Evolutionary conservation across 2,329 filamentous ascomycete genomes (phyloP).

Genomic region (Penicillium concentricum): DNA sequence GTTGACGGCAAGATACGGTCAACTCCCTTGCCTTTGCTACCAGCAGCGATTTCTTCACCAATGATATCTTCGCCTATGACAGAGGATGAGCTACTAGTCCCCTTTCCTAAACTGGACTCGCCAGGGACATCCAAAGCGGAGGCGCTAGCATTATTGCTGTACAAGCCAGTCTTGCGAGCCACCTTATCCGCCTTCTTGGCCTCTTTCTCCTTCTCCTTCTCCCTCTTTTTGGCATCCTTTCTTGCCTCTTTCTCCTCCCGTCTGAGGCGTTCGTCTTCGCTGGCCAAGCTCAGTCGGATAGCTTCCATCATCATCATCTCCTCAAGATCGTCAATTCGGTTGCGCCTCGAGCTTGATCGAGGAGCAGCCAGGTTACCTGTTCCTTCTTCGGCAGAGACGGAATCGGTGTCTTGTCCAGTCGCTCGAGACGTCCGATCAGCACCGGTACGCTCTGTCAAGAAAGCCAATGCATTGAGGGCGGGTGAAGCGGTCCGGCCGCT

Average conservation of each 20-base stretch:
- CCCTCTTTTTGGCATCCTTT: conserved; percentile 81
- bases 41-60: conserved; percentile 36
- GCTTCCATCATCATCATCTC: conserved; percentile 99
- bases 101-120: conserved; percentile 37
- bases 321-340: conserved; percentile 81
- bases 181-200: conserved; percentile 71
- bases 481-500: conserved; percentile 38
- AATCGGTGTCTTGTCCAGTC: conserved; percentile 35
- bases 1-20: conserved; percentile 51
- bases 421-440: conserved; percentile 27
- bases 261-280: conserved; percentile 87
- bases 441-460: conserved; percentile 48
- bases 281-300: conserved; percentile 82
- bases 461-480: conserved; percentile 47
- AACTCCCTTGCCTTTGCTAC: conserved; percentile 67
- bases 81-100: conserved; percentile 39
- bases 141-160: conserved; percentile 59
- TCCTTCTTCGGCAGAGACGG: conserved; percentile 37
- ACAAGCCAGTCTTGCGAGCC: conserved; percentile 62
- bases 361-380: conserved; percentile 38
- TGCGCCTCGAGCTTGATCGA: conserved; percentile 57
- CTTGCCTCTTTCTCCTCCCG: conserved; percentile 77
- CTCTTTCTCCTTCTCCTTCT: conserved; percentile 80
- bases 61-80: conserved; percentile 38
- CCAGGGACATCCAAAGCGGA: conserved; percentile 54